Evolutionary conservation across 257 asterid genomes (phyloP).

Genomic region (Mentha longifolia): DNA sequence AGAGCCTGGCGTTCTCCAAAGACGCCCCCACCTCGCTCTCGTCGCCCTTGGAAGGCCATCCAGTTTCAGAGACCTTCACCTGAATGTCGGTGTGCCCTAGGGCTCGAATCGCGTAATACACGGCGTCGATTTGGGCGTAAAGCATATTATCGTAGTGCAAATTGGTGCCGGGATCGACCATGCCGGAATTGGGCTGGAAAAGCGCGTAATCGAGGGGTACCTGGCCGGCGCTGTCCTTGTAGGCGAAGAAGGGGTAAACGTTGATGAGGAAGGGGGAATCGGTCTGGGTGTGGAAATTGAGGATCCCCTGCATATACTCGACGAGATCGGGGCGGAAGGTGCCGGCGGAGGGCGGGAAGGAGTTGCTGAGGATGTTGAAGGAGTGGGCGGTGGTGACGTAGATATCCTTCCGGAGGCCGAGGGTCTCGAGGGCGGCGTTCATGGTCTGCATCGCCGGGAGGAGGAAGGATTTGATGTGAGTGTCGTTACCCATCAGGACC

Average conservation of each 20-base stretch:
- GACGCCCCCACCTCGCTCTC: slow-evolving; percentile 76
- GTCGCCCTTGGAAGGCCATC: slow-evolving; percentile 96
- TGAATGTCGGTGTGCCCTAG: slow-evolving; percentile 58
- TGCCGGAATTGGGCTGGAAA: slow-evolving; percentile 76
- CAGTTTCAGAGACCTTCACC: slow-evolving; percentile 84
- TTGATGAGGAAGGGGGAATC: slow-evolving; percentile 78
- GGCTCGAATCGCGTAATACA: slow-evolving; percentile 63
- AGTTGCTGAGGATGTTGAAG: slow-evolving; percentile 46
- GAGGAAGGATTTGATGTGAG: slow-evolving; percentile 48
- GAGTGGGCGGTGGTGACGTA: slow-evolving; percentile 81
- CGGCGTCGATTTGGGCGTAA: slow-evolving; percentile 90
- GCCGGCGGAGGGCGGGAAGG: slow-evolving; percentile 88
- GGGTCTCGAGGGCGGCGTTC: slow-evolving; percentile 47
- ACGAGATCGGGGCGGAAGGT: slow-evolving; percentile 57
- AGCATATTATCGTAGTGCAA: slow-evolving; percentile 87
- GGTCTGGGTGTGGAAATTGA: slow-evolving; percentile 59
- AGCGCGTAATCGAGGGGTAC: slow-evolving; percentile 68
- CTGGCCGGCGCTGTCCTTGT: slow-evolving; percentile 60
- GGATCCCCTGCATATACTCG: slow-evolving; percentile 48
- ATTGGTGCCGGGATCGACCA: slow-evolving; percentile 57
- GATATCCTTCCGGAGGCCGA: slow-evolving; percentile 55
- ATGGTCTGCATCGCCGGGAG: slow-evolving; percentile 79
- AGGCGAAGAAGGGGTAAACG: slow-evolving; percentile 92
- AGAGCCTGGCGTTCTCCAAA: slow-evolving; percentile 65
- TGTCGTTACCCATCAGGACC: slow-evolving; percentile 63